Conservation (phyloP, 768 basidiomycete species). For the Agaricus sinodeliciosus region DNA sequence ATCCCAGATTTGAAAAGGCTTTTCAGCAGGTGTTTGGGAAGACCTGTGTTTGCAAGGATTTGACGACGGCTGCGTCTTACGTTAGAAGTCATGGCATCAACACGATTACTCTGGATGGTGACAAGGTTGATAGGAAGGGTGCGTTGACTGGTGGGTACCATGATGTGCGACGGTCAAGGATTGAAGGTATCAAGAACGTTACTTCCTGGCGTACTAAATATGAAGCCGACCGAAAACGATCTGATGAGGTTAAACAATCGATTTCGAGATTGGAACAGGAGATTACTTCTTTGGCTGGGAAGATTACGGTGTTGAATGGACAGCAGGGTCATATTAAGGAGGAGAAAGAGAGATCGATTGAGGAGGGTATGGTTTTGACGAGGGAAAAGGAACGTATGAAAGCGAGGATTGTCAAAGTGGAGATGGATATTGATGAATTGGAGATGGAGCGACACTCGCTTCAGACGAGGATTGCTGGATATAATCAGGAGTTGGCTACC, state of each 20-base stretch:
- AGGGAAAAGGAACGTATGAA: slow-evolving; percentile 67
- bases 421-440: slow-evolving; percentile 63
- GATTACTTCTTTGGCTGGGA: slow-evolving; percentile 69
- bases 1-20: slow-evolving; percentile 65
- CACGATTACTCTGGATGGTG: slow-evolving; percentile 95
- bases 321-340: slow-evolving; percentile 69
- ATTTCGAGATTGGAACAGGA: slow-evolving; percentile 78
- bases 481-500: slow-evolving; percentile 61
- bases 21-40: slow-evolving; percentile 98
- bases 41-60: slow-evolving; percentile 91
- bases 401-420: slow-evolving; percentile 54
- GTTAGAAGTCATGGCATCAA: slow-evolving; percentile 93
- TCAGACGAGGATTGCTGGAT: slow-evolving; percentile 55
- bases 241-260: slow-evolving; percentile 67
- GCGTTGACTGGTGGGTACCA: slow-evolving; percentile 95
- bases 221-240: slow-evolving; percentile 55
- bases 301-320: slow-evolving; percentile 61
- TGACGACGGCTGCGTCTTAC: slow-evolving; percentile 89
- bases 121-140: slow-evolving; percentile 96
- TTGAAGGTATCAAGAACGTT: slow-evolving; percentile 79
- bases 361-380: slow-evolving; percentile 51
- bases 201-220: slow-evolving; percentile 69
- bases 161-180: slow-evolving; percentile 82
- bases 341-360: slow-evolving; percentile 57
- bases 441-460: slow-evolving; percentile 64